phyloP scores from a whole-genome alignment of 2,329 filamentous ascomycete species.

The Neurospora sp. region DNA sequence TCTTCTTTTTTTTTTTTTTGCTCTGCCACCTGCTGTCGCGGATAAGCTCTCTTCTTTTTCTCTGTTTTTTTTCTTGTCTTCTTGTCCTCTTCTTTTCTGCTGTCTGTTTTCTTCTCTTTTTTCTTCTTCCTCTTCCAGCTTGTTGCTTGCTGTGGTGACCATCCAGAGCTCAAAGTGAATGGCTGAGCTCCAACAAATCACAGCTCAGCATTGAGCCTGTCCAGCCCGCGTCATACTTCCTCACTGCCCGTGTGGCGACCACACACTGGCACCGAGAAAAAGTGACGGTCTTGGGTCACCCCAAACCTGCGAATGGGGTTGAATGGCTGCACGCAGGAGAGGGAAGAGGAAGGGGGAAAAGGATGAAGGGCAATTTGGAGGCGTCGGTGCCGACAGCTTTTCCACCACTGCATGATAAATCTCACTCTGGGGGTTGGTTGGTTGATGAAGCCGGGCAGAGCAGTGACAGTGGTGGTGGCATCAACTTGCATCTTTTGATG shows the following conservation, averaged over 20 bases:
- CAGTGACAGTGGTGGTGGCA: background rate
- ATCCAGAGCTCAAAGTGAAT: background rate
- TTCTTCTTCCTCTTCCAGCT: background rate
- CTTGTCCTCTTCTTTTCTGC: background rate
- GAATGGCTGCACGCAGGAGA: background rate
- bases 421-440: background rate
- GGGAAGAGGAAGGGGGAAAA: background rate
- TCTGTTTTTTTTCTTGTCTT: background rate
- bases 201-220: background rate
- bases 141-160: background rate
- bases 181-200: background rate
- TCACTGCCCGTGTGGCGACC: background rate
- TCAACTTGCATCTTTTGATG: background rate
- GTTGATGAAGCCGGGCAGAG: background rate
- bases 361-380: background rate
- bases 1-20: background rate
- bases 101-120: background rate
- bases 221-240: background rate
- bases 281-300: background rate
- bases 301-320: background rate
- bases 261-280: background rate
- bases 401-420: background rate
- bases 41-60: background rate
- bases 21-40: background rate
- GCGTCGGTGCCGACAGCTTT: background rate